A percentile compares a stretch with the other conserved stretches of the same genome.
Conservation (phyloP, 2,329 filamentous ascomycete species). For the Botrytis hyacinthi region DNA sequence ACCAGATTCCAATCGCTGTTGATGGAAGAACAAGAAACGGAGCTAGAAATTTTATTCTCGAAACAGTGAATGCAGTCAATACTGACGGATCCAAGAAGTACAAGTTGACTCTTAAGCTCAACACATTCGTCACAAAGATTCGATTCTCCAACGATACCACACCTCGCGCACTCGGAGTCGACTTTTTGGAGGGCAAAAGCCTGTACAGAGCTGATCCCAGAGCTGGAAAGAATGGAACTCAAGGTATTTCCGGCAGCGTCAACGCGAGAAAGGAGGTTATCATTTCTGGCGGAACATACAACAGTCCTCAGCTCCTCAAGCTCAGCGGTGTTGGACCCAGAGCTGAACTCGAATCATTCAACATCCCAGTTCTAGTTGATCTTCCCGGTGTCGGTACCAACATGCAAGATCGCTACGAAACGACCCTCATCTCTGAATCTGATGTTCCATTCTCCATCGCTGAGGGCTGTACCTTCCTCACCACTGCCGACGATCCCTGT, state of each 20-base stretch:
- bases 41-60: slow-evolving; percentile 33
- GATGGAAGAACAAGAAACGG: slow-evolving; percentile 27
- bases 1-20: slow-evolving; percentile 32
- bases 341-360: slow-evolving; percentile 42
- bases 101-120: slow-evolving; percentile 17
- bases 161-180: slow-evolving; percentile 43
- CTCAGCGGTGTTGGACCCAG: slow-evolving; percentile 46
- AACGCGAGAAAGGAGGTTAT: slow-evolving; percentile 43
- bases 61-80: slow-evolving; percentile 26
- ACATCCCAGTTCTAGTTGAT: slow-evolving; percentile 53
- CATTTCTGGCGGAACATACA: slow-evolving; percentile 48
- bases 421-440: slow-evolving; percentile 46
- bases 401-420: slow-evolving; percentile 53
- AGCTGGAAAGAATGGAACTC: slow-evolving; percentile 31
- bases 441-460: slow-evolving; percentile 42
- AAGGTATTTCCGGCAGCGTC: slow-evolving; percentile 28
- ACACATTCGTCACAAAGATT: slow-evolving; percentile 43
- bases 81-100: slow-evolving; percentile 24
- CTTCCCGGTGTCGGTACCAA: slow-evolving; percentile 63
- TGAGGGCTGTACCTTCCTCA: slow-evolving; percentile 39
- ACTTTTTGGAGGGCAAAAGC: slow-evolving; percentile 44
- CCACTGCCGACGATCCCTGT: slow-evolving; percentile 41
- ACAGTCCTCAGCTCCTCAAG: slow-evolving; percentile 48
- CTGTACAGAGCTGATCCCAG: slow-evolving; percentile 47
- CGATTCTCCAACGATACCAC: slow-evolving; percentile 24